Percentiles rank a stretch among this genome's conserved stretches.
Conservation (phyloP, 2,329 filamentous ascomycete species). For the Zarea fungicola region DNA sequence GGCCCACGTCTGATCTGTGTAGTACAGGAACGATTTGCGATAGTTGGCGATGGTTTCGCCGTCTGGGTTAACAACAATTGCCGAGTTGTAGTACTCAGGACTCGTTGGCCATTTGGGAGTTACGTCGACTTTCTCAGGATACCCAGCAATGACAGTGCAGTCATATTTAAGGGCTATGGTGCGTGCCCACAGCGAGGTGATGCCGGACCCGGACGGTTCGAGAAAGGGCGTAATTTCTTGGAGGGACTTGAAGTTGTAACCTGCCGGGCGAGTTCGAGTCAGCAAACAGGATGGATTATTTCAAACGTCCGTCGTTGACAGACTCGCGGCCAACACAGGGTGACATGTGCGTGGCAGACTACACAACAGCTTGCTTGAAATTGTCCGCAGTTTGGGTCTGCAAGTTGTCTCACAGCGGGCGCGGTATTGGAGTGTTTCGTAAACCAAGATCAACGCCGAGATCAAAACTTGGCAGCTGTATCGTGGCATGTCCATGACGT, state of each 20-base stretch:
- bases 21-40: constrained; percentile 52
- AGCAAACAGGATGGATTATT: no score
- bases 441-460: no score
- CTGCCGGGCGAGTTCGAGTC: no score
- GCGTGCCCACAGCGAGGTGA: constrained; percentile 66
- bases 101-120: constrained; percentile 42
- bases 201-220: constrained; percentile 60
- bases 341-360: no score
- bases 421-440: no score
- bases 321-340: no score
- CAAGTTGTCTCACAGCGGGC: no score
- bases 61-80: constrained; percentile 49
- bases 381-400: no score
- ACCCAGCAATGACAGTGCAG: constrained; percentile 66
- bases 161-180: constrained; percentile 59
- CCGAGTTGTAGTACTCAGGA: constrained; percentile 52
- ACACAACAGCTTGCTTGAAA: no score
- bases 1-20: constrained; percentile 55
- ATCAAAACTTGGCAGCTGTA: no score
- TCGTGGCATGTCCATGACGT: no score
- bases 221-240: constrained; percentile 63
- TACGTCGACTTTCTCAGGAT: constrained; percentile 63
- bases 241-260: constrained; percentile 73
- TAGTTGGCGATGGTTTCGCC: constrained; percentile 59
- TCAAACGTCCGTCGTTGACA: no score